A percentile compares a stretch with the other conserved stretches of the same genome.
Evolutionary conservation across 352 stramenopile species (phyloP).

Genomic region (Pythium aristosporum): DNA sequence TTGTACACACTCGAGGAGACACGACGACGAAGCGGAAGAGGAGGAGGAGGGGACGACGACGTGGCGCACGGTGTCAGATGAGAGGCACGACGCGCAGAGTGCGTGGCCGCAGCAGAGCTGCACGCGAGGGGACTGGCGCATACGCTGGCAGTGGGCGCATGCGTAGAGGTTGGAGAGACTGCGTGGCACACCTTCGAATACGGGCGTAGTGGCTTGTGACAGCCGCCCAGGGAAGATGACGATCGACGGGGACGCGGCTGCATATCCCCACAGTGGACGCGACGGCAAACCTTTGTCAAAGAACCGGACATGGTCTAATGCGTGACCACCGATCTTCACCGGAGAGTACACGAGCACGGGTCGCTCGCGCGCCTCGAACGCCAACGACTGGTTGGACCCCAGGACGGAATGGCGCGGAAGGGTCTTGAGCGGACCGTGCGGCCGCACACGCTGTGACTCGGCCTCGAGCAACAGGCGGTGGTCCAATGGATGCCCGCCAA

Average conservation of each 20-base stretch:
- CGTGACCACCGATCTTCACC: slow-evolving; percentile 78
- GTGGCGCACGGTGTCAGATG: slow-evolving; percentile 43
- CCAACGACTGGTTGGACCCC: slow-evolving; percentile 32
- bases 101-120: slow-evolving; percentile 67
- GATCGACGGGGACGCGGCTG: background rate
- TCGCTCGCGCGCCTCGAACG: slow-evolving; percentile 37
- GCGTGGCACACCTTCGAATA: slow-evolving; percentile 4
- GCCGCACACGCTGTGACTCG: slow-evolving; percentile 9
- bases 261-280: slow-evolving; percentile 50
- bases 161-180: slow-evolving; percentile 48
- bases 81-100: slow-evolving; percentile 56
- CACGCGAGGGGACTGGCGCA: slow-evolving; percentile 55
- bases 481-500: slow-evolving; percentile 64
- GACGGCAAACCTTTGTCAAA: slow-evolving; percentile 58
- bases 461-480: slow-evolving; percentile 44
- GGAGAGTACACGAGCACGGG: slow-evolving; percentile 53
- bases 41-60: slow-evolving; percentile 26
- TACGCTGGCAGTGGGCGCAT: slow-evolving; percentile 52
- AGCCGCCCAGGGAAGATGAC: slow-evolving; percentile 1
- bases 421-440: slow-evolving; percentile 21
- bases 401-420: background rate
- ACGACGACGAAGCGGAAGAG: slow-evolving; percentile 21
- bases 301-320: slow-evolving; percentile 76
- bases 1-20: slow-evolving; percentile 52
- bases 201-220: background rate